A percentile compares a stretch with the other conserved stretches of the same genome.
Conservation (phyloP, 2,329 filamentous ascomycete genomes). For the Boeremia exigua region DNA sequence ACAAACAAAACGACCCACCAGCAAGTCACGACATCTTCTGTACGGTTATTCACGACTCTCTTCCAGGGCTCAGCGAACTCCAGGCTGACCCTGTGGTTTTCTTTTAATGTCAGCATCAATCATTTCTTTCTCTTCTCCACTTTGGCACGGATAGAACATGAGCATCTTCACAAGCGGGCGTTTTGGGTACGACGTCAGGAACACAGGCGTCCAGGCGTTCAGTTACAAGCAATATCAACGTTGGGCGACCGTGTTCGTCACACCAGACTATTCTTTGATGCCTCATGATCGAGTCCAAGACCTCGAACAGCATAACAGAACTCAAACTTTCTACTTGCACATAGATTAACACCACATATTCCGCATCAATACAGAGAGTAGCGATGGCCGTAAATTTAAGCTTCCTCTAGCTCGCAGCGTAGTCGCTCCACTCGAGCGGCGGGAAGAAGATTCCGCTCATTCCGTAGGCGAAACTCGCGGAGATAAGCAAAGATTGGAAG, state of each 20-base stretch:
- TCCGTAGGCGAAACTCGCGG: slow-evolving; percentile 64
- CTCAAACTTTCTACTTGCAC: slow-evolving; percentile 31
- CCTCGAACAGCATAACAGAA: slow-evolving; percentile 26
- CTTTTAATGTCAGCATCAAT: slow-evolving; percentile 29
- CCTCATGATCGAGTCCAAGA: slow-evolving; percentile 20
- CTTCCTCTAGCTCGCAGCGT: slow-evolving; percentile 50
- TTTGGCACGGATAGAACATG: slow-evolving; percentile 10
- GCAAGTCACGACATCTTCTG: slow-evolving; percentile 46
- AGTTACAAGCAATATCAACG: neutral
- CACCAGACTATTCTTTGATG: neutral
- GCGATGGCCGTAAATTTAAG: slow-evolving; percentile 50
- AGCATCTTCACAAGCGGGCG: slow-evolving; percentile 14
- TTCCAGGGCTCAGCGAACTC: slow-evolving; percentile 45
- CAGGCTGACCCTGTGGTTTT: slow-evolving; percentile 48
- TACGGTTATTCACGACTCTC: slow-evolving; percentile 47
- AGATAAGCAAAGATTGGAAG: slow-evolving; percentile 69
- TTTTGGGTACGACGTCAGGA: neutral
- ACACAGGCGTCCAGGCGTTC: neutral
- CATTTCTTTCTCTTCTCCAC: neutral
- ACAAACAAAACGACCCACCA: slow-evolving; percentile 44
- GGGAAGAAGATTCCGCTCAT: slow-evolving; percentile 54
- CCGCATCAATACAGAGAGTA: slow-evolving; percentile 43
- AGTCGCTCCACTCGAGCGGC: slow-evolving; percentile 54
- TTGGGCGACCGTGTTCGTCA: neutral
- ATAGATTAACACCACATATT: slow-evolving; percentile 31